phyloP scores from a whole-genome alignment of 1,139 yeast genomes.

The Magnusiomyces fungicola region DNA sequence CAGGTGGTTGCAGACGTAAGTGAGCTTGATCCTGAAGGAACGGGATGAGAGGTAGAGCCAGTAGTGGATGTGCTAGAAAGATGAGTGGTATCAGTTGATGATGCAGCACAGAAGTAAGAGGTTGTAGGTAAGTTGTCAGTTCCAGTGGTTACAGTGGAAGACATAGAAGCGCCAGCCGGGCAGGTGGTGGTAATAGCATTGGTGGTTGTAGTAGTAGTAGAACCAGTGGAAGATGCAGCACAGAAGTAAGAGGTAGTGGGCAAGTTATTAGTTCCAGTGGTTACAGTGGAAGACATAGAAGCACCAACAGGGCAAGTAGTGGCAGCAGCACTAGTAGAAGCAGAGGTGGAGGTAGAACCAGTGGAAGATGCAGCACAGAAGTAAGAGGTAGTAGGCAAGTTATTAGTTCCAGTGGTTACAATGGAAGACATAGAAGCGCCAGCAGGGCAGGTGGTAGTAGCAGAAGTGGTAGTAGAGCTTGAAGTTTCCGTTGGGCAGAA shows the following conservation, averaged over 20 bases:
- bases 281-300: too few species aligned
- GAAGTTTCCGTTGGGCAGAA: slow-evolving; percentile 15
- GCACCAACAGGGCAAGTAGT: slow-evolving; percentile 1
- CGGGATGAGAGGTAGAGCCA: background rate
- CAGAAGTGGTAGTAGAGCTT: slow-evolving; percentile 16
- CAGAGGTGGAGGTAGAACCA: slow-evolving; percentile 13
- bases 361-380: slow-evolving; percentile 6
- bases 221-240: background rate
- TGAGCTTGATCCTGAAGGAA: background rate
- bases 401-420: background rate
- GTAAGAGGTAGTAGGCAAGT: background rate
- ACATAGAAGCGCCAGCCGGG: background rate
- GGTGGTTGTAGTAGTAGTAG: background rate
- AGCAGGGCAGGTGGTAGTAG: slow-evolving; percentile 17
- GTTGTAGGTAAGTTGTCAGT: too few species aligned
- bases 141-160: background rate
- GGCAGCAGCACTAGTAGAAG: slow-evolving; percentile 8
- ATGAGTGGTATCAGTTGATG: too few species aligned
- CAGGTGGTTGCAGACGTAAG: background rate
- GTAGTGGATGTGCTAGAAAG: background rate
- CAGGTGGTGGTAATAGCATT: background rate
- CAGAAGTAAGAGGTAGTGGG: background rate
- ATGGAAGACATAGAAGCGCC: background rate
- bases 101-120: too few species aligned
- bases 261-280: too few species aligned